Evolutionary conservation across 805 yeast genomes (phyloP).

Genomic region (Kuraishia capsulata): DNA sequence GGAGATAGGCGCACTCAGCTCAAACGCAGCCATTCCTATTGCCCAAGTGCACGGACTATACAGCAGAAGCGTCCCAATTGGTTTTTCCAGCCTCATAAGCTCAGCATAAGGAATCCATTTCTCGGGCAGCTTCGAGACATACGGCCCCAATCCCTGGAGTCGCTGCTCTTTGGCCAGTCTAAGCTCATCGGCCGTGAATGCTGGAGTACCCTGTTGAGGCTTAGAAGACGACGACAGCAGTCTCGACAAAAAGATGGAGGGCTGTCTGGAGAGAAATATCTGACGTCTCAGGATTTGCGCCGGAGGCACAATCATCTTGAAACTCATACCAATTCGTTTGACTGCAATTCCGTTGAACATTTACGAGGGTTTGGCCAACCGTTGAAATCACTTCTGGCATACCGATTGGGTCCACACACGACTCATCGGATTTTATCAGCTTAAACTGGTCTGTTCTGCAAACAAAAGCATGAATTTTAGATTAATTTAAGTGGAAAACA

Average conservation of each 20-base stretch:
- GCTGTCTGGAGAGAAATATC: not conserved
- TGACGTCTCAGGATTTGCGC: not conserved
- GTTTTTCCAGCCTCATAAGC: constrained; percentile 84
- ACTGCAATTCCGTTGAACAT: too few relatives aligned
- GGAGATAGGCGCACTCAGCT: constrained; percentile 57
- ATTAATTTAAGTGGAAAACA: too few relatives aligned
- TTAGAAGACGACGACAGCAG: not conserved
- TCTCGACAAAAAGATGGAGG: not conserved
- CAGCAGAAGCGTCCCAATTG: constrained; percentile 87
- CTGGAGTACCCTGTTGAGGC: constrained; percentile 5
- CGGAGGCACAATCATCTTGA: not conserved
- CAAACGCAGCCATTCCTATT: constrained; percentile 78
- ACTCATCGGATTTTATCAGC: too few relatives aligned
- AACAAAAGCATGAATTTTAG: too few relatives aligned
- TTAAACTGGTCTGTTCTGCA: too few relatives aligned
- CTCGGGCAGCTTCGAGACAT: constrained; percentile 57
- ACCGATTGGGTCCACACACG: too few relatives aligned
- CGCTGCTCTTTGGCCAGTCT: constrained; percentile 45
- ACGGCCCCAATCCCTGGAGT: constrained; percentile 33
- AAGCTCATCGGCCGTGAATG: constrained; percentile 29
- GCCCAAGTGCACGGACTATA: constrained; percentile 90
- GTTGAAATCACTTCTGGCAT: too few relatives aligned
- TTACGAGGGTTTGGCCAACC: too few relatives aligned
- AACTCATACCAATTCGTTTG: too few relatives aligned
- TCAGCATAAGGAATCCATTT: constrained; percentile 85